Percentiles rank a stretch among this genome's conserved stretches.
phyloP scores from a whole-genome alignment of 495 filamentous ascomycete species.

The Penicillium roqueforti region DNA sequence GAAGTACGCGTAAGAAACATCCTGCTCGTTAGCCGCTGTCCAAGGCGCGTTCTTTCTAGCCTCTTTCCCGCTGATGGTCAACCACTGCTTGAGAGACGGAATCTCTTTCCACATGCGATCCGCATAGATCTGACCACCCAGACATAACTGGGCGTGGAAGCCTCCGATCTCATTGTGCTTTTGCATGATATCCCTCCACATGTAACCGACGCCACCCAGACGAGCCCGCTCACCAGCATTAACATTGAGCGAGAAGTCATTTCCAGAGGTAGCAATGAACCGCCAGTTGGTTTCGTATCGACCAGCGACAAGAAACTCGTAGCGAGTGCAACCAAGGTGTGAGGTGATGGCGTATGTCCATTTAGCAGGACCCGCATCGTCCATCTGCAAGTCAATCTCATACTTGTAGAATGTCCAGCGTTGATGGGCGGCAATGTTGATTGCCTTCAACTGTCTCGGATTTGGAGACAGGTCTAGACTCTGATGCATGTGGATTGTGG shows the following conservation, averaged over 20 bases:
- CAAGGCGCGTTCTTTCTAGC: constrained; percentile 84
- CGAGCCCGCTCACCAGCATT: constrained; percentile 77
- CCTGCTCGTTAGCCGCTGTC: constrained; percentile 92
- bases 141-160: constrained; percentile 87
- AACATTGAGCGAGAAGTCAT: constrained; percentile 87
- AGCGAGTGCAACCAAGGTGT: constrained; percentile 91
- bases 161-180: constrained; percentile 95
- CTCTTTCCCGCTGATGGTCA: constrained; percentile 83
- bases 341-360: constrained; percentile 99
- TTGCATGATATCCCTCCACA: constrained; percentile 99
- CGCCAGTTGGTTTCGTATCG: constrained; percentile 89
- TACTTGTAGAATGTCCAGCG: constrained; percentile 96
- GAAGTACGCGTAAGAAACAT: constrained; percentile 93
- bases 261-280: constrained; percentile 93
- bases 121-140: constrained; percentile 94
- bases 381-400: constrained; percentile 88
- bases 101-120: constrained; percentile 97
- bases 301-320: constrained; percentile 96
- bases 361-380: constrained; percentile 71
- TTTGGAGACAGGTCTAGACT: constrained; percentile 89
- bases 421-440: constrained; percentile 82
- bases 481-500: constrained; percentile 94
- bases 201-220: constrained; percentile 82
- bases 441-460: constrained; percentile 80
- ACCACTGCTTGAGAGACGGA: constrained; percentile 87